Percentiles rank a stretch among this genome's conserved stretches.
phyloP scores from a whole-genome alignment of 345 rosid genomes.

The Populus nigra region DNA sequence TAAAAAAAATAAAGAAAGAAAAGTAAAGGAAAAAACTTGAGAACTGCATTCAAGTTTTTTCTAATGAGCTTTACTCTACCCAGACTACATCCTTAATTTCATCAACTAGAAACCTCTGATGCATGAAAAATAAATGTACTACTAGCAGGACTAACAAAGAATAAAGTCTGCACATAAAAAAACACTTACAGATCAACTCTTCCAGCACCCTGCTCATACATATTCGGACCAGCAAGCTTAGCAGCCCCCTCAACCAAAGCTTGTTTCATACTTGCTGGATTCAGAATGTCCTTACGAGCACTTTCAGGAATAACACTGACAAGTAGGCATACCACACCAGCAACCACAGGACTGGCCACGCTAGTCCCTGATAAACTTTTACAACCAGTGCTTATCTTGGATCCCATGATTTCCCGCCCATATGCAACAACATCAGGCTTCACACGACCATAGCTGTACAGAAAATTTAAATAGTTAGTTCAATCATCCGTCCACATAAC shows the following conservation, averaged over 20 bases:
- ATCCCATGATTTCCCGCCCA: slow-evolving; percentile 94
- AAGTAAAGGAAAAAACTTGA: too few species aligned
- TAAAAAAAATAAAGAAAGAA: not conserved
- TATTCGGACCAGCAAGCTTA: slow-evolving; percentile 88
- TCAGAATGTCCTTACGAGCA: slow-evolving; percentile 60
- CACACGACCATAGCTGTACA: slow-evolving; percentile 82
- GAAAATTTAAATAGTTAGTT: slow-evolving; percentile 4
- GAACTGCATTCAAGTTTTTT: not conserved
- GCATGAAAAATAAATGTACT: not conserved
- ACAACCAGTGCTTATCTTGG: slow-evolving; percentile 94
- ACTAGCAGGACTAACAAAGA: not conserved
- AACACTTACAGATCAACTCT: slow-evolving; percentile 88
- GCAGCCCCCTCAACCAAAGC: slow-evolving; percentile 99
- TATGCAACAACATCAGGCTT: slow-evolving; percentile 98
- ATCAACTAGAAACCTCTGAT: not conserved
- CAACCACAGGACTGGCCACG: slow-evolving; percentile 99
- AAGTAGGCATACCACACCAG: slow-evolving; percentile 95
- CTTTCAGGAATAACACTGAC: slow-evolving; percentile 80
- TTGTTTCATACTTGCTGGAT: slow-evolving; percentile 99
- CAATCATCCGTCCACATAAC: not conserved
- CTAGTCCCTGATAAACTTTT: slow-evolving; percentile 98
- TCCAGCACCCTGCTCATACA: slow-evolving; percentile 99
- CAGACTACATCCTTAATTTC: not conserved
- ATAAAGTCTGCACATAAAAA: not conserved
- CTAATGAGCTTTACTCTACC: not conserved